A percentile compares a stretch with the other conserved stretches of the same genome.
phyloP scores from a whole-genome alignment of 1,284 basidiomycete species.

The Neonothopanus nambi region DNA sequence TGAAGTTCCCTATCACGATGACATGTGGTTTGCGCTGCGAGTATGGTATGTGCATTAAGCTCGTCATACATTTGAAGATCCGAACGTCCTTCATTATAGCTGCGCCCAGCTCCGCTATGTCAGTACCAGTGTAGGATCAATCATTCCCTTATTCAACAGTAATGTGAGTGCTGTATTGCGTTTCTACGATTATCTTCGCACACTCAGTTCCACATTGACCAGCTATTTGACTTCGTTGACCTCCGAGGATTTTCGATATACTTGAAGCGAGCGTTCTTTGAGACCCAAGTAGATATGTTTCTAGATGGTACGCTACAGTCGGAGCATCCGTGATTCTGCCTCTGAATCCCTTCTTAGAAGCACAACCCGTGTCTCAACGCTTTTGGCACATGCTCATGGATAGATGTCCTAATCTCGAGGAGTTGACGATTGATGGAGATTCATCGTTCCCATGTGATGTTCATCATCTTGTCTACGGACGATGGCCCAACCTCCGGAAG shows the following conservation, averaged over 20 bases:
- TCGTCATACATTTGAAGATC: not conserved
- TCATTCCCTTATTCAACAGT: slow-evolving; percentile 54
- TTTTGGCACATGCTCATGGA: slow-evolving; percentile 70
- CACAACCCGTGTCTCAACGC: slow-evolving; percentile 40
- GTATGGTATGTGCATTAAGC: slow-evolving; percentile 48
- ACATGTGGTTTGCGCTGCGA: slow-evolving; percentile 73
- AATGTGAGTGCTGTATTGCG: slow-evolving; percentile 44
- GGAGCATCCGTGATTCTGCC: slow-evolving; percentile 1
- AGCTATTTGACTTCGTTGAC: slow-evolving; percentile 68
- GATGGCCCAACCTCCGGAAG: slow-evolving; percentile 61
- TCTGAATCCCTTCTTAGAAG: slow-evolving; percentile 31
- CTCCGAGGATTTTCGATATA: slow-evolving; percentile 60
- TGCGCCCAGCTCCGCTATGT: slow-evolving; percentile 63
- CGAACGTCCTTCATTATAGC: slow-evolving; percentile 34
- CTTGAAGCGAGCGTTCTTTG: slow-evolving; percentile 61
- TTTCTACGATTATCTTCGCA: slow-evolving; percentile 1
- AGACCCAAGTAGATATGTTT: slow-evolving; percentile 52
- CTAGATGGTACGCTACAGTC: slow-evolving; percentile 46
- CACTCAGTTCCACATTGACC: slow-evolving; percentile 12
- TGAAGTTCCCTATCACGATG: slow-evolving; percentile 62
- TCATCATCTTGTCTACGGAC: slow-evolving; percentile 43
- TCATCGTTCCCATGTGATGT: slow-evolving; percentile 48
- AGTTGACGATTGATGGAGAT: slow-evolving; percentile 56
- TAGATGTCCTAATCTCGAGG: slow-evolving; percentile 61
- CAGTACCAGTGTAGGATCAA: slow-evolving; percentile 59